Conservation (phyloP, 495 filamentous ascomycete genomes). For the Aspergillus biplanus region DNA sequence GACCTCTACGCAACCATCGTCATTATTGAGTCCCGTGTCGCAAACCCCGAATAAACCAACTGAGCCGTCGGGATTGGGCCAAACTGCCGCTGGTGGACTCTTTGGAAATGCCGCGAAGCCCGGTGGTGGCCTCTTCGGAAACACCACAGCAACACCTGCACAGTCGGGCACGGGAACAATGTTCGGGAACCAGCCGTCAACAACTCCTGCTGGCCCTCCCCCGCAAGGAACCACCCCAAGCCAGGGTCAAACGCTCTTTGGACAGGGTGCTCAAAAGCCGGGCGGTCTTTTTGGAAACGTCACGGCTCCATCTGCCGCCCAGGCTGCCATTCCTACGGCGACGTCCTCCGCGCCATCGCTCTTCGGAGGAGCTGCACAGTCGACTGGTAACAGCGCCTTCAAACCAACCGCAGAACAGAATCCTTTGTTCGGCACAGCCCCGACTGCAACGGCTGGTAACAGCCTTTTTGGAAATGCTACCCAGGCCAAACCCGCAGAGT, state of each 20-base stretch:
- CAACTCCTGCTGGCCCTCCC: conserved; percentile 67
- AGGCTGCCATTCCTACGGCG: conserved; percentile 26
- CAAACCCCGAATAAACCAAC: conserved; percentile 47
- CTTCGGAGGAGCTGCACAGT: conserved; percentile 31
- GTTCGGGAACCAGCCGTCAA: conserved; percentile 55
- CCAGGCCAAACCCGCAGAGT: conserved; percentile 42
- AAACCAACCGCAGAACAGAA: conserved; percentile 33
- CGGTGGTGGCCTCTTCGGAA: conserved; percentile 44
- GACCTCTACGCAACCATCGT: conserved; percentile 29
- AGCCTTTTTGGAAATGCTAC: conserved; percentile 46
- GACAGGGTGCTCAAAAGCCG: conserved; percentile 37
- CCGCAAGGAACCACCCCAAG: conserved; percentile 41
- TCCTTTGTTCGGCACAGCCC: conserved; percentile 37
- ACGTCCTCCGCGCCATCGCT: conserved; percentile 28
- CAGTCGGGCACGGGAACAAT: conserved; percentile 38
- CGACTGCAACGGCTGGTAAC: conserved; percentile 33
- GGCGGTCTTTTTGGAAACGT: conserved; percentile 38
- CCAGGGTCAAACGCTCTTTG: conserved; percentile 34
- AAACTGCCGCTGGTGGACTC: conserved; percentile 42
- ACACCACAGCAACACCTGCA: conserved; percentile 40
- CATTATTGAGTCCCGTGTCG: conserved; percentile 35
- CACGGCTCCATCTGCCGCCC: conserved; percentile 23
- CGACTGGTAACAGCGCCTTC: conserved; percentile 39
- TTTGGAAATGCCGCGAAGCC: conserved; percentile 51
- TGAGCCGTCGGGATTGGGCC: conserved; percentile 38